phyloP scores from a whole-genome alignment of 805 yeast genomes.

The Pichia thaimueangensis region DNA sequence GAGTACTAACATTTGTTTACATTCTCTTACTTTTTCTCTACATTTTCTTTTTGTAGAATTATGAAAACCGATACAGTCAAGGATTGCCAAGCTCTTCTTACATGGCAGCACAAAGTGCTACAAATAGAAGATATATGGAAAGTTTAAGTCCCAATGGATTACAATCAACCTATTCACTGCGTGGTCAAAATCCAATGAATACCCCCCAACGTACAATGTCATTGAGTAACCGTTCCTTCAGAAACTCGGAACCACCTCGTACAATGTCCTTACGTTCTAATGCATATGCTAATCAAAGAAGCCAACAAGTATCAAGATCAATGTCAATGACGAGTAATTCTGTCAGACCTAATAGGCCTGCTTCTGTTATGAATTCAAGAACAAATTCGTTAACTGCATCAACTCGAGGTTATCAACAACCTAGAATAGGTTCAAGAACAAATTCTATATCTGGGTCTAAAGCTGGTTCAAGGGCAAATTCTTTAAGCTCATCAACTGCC shows the following conservation, averaged over 20 bases:
- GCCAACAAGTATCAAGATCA: too few species aligned
- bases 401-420: conserved; percentile 9
- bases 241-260: conserved; percentile 15
- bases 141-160: conserved; percentile 7
- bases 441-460: conserved; percentile 1
- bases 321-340: conserved; percentile 7
- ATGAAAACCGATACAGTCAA: conserved; percentile 1
- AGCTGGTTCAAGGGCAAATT: conserved; percentile 23
- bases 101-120: conserved; percentile 8
- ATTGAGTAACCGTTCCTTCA: conserved; percentile 26
- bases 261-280: conserved; percentile 23
- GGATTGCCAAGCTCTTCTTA: conserved; percentile 5
- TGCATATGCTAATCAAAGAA: conserved; percentile 6
- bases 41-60: neutral
- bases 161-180: conserved; percentile 1
- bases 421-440: conserved; percentile 1
- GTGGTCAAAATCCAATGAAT: conserved; percentile 1
- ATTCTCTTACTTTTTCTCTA: neutral
- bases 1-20: conserved; percentile 2
- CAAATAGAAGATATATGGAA: conserved; percentile 4
- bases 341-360: neutral
- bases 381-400: conserved; percentile 17
- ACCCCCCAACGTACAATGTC: conserved; percentile 26
- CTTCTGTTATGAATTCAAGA: conserved; percentile 10
- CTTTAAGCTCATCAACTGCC: conserved; percentile 22